These are phyloP conservation scores for Cardamine occulta DNA, from an alignment of 345 rosid genomes.

Conservation along the genomic window DNA sequence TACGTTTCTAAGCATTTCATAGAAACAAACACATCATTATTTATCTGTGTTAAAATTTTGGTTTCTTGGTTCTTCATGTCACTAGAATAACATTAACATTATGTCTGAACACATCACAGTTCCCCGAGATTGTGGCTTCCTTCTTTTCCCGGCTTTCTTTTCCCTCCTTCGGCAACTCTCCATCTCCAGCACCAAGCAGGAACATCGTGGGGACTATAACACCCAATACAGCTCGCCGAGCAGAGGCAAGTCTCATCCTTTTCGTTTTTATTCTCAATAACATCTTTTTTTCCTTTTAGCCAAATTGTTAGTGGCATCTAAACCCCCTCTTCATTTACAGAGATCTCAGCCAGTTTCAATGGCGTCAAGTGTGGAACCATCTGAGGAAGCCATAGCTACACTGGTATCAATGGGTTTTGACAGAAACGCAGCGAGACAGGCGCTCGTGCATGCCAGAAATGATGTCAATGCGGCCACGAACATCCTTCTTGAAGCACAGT, in stretches of 20 bases:
- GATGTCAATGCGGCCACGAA: slow-evolving; percentile 87
- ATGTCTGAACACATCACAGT: slow-evolving; percentile 51
- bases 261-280: not conserved
- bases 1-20: slow-evolving; percentile 13
- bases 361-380: slow-evolving; percentile 57
- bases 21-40: slow-evolving; percentile 3
- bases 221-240: slow-evolving; percentile 59
- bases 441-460: slow-evolving; percentile 75
- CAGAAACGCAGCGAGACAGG: slow-evolving; percentile 80
- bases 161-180: slow-evolving; percentile 60
- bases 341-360: slow-evolving; percentile 60
- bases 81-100: slow-evolving; percentile 20
- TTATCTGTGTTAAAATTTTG: not conserved
- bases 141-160: slow-evolving; percentile 75
- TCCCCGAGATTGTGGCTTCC: slow-evolving; percentile 73
- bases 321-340: slow-evolving; percentile 47
- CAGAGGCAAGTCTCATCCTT: slow-evolving; percentile 58
- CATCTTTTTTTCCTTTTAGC: slow-evolving; percentile 2
- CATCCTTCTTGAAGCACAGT: slow-evolving; percentile 86
- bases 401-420: slow-evolving; percentile 93
- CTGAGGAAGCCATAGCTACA: slow-evolving; percentile 68
- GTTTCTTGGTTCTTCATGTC: slow-evolving; percentile 11
- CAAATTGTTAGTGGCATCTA: slow-evolving; percentile 15
- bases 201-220: slow-evolving; percentile 45
- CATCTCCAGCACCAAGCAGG: slow-evolving; percentile 60